phyloP scores from a whole-genome alignment of 306 rosid genomes.

The Ammopiptanthus mongolicus region DNA sequence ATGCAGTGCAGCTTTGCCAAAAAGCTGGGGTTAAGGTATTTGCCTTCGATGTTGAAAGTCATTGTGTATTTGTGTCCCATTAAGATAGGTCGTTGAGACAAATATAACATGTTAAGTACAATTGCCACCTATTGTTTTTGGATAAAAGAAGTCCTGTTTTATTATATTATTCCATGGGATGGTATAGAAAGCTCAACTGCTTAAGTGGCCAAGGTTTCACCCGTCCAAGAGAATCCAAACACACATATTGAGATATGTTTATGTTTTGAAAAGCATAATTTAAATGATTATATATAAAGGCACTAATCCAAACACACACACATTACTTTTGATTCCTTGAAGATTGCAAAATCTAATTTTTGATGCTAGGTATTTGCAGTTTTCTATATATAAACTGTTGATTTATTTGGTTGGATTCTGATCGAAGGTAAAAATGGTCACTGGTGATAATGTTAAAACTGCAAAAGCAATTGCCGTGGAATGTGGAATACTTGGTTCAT shows the following conservation, averaged over 20 bases:
- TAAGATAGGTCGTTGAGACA: background rate
- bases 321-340: background rate
- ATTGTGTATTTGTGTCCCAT: background rate
- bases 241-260: no score
- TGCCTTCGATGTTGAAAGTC: slow-evolving; percentile 6
- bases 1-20: slow-evolving; percentile 76
- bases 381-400: background rate
- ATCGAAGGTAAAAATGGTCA: slow-evolving; percentile 82
- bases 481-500: slow-evolving; percentile 76
- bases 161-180: background rate
- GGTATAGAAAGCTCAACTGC: background rate
- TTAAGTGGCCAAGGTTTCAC: background rate
- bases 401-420: slow-evolving; percentile 11
- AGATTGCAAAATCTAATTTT: background rate
- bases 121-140: background rate
- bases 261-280: no score
- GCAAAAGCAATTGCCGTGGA: slow-evolving; percentile 91
- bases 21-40: slow-evolving; percentile 83
- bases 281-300: no score
- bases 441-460: slow-evolving; percentile 90
- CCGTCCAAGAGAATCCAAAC: no score
- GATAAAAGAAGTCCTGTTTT: background rate
- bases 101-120: background rate
- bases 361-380: slow-evolving; percentile 4
- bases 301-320: no score